Evolutionary conservation across 352 stramenopile species (phyloP), one percentile per base, ranked within the genome.

Genomic region (Thalassiosira mediterranea): DNA sequence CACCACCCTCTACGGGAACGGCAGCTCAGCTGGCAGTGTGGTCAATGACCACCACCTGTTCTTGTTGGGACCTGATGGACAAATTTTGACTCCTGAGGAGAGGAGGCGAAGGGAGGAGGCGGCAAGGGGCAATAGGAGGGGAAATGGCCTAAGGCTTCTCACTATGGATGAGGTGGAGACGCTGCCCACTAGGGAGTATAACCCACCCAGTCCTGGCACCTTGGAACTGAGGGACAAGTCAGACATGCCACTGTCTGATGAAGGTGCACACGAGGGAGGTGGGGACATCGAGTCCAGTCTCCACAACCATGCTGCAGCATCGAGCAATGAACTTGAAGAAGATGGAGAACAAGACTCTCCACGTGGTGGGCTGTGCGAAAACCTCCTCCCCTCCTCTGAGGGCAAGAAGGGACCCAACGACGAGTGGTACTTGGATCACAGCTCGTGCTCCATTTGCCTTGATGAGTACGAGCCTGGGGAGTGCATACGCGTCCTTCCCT

Each of bases 371-470:
- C 40, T 70, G 1, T 71, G 58, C 48, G 26, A 59, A 21, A 13
- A 0, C 19, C 69, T 68, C 34, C 53, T 72, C 8, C 56, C 56
- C 60, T 65, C 79, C 32, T 78, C 82, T 26, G 42, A 79, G 25
- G 65, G 65, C 17, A 91, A 91, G 51, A 78, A 28, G 26, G 26
- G 26, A 10, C 15, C 23, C 40, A 28, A 28, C 1, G 40, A 44
- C 37, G 37, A 44, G 37, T 8, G 15, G 37, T 44, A 44, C 37
- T 44, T 15, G n/a, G n/a, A n/a, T n/a, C 75, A 8, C 32, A 70
- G 44, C 68, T 86, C 73, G 4, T 95, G 91, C 80, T 86, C 81
- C 11, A 89, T 95, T 47, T 95, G 91, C 61, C 63, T 96, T 5
- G 90, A 95, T 31, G 86, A 94, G 52, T 93, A 94, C 68, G 73